Evolutionary conservation across 108 stramenopile species (phyloP), one percentile per base, ranked within the genome.

Genomic region (Pseudonitzschia pungens): DNA sequence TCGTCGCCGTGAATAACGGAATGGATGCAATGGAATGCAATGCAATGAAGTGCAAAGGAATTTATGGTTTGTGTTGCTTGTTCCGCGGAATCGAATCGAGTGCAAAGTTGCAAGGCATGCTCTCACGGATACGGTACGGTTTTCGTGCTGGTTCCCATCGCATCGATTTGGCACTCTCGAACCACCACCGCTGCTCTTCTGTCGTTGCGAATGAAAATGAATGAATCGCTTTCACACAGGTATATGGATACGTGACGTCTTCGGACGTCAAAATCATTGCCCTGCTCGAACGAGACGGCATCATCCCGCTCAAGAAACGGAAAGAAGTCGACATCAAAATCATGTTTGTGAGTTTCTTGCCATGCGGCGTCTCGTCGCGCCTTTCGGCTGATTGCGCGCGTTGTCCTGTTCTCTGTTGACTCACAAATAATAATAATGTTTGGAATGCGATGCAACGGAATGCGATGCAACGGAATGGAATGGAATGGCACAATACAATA

Each of bases 211-310:
- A n/a, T n/a, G n/a, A n/a, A n/a, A n/a, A n/a, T n/a, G n/a, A n/a
- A n/a, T n/a, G n/a, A n/a, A n/a, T n/a, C n/a, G n/a, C n/a, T n/a
- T n/a, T n/a, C n/a, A n/a, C 15, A 10, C 12, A 67, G 68, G 67
- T 76, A 24, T 72, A 71, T 51, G 78, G 78, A 26, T 85, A 85
- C 64, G 76, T 80, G 15, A 82, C 84, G 21, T 24, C 78, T 8
- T 81, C 78, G 15, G 79, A 74, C 43, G 69, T 80, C 10, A 85
- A 85, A 56, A 72, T 85, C 41, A 40, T 85, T 11, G 84, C 76
- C 10, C 36, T 81, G 69, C 59, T 85, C 10, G 76, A 81, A 51
- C 48, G 72, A 42, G 68, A 60, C 20, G 50, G 69, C 22, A 71
- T 73, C 22, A 69, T 81, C 26, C 72, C 72, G 0, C 51, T 79